Evolutionary conservation across 2,329 filamentous ascomycete genomes (phyloP).

Genomic region (Diaporthe australafricana): DNA sequence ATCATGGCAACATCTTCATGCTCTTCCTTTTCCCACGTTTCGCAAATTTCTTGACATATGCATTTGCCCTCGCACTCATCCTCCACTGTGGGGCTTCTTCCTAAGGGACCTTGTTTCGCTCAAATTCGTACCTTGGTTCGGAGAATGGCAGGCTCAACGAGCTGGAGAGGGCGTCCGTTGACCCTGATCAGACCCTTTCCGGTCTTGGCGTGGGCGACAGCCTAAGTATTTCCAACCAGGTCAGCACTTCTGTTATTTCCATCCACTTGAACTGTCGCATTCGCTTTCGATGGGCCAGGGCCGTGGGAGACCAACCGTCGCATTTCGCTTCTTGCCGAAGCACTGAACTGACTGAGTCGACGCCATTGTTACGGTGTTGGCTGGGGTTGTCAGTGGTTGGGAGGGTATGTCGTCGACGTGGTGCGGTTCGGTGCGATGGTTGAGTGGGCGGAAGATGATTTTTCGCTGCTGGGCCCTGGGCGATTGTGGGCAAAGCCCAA

Average conservation of each 20-base stretch:
- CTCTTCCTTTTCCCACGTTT: conserved; percentile 9
- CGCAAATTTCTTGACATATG: neutral
- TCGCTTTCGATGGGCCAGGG: conserved; percentile 16
- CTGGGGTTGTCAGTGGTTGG: conserved; percentile 33
- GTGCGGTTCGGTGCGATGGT: conserved; percentile 23
- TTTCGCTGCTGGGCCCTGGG: conserved; percentile 26
- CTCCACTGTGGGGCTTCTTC: conserved; percentile 2
- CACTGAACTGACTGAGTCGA: conserved; percentile 88
- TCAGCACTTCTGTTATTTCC: conserved; percentile 36
- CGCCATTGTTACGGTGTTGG: conserved; percentile 72
- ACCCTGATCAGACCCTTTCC: conserved; percentile 89
- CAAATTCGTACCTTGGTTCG: conserved; percentile 85
- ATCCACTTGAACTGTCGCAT: conserved; percentile 22
- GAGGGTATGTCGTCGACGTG: conserved; percentile 28
- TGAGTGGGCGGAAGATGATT: conserved; percentile 31
- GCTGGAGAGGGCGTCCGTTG: conserved; percentile 94
- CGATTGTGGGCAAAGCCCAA: conserved; percentile 34
- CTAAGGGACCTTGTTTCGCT: conserved; percentile 16
- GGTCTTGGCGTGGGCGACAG: conserved; percentile 40
- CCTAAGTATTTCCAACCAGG: conserved; percentile 30
- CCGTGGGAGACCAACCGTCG: conserved; percentile 61
- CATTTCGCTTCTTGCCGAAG: conserved; percentile 99
- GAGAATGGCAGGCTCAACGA: conserved; percentile 96
- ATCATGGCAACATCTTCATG: neutral
- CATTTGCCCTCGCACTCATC: neutral